These are phyloP conservation scores for Dryadomyces quercivorus DNA, from an alignment of 2,329 filamentous ascomycete species.

Conservation along the genomic window DNA sequence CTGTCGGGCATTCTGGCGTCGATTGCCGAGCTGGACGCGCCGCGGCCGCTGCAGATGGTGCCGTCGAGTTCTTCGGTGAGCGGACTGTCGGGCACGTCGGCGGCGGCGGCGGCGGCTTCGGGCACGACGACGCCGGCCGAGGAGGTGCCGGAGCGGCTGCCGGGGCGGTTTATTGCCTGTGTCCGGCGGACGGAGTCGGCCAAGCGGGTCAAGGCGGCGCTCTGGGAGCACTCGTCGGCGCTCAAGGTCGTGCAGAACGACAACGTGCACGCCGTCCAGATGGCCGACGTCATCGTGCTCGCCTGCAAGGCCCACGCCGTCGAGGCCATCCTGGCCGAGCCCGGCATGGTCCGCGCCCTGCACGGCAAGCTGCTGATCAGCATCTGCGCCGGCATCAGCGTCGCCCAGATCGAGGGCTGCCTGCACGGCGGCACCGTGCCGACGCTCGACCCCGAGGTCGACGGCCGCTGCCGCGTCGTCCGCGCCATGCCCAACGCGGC, in stretches of 20 bases:
- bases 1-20: conserved; percentile 68
- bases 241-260: conserved; percentile 59
- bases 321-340: conserved; percentile 50
- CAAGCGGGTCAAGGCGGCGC: conserved; percentile 52
- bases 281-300: conserved; percentile 63
- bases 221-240: conserved; percentile 48
- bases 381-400: conserved; percentile 67
- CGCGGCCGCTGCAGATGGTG: conserved; percentile 31
- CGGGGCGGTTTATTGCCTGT: conserved; percentile 69
- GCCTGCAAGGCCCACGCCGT: conserved; percentile 73
- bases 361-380: conserved; percentile 70
- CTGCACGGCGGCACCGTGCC: conserved; percentile 46
- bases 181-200: conserved; percentile 60
- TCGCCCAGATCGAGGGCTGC: conserved; percentile 52
- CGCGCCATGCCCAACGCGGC: conserved; percentile 81
- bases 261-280: conserved; percentile 54
- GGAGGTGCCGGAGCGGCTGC: conserved; percentile 45
- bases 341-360: conserved; percentile 57
- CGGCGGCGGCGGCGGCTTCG: conserved; percentile 28
- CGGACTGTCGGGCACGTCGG: conserved; percentile 24
- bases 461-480: conserved; percentile 51
- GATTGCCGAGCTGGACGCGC: conserved; percentile 40
- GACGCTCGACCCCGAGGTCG: conserved; percentile 29
- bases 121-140: conserved; percentile 28
- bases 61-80: conserved; percentile 17